These are phyloP conservation scores for Clathrospora elynae DNA, from an alignment of 2,329 filamentous ascomycete genomes.

Conservation along the genomic window DNA sequence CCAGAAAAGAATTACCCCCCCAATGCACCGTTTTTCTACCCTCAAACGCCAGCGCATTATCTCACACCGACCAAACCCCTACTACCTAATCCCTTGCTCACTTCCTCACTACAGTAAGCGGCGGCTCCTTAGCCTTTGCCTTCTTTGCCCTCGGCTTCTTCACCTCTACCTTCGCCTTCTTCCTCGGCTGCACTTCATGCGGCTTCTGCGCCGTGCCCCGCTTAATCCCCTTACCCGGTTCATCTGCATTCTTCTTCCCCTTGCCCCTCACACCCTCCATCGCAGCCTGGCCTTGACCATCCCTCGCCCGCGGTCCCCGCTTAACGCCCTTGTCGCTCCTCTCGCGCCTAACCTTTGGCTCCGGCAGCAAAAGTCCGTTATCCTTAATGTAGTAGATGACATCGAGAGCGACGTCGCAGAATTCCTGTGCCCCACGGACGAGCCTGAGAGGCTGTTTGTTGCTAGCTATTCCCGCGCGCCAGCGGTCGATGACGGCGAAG, in stretches of 20 bases:
- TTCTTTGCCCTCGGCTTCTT: too few species aligned
- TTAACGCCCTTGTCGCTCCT: conserved; percentile 25
- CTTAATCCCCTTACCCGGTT: conserved; percentile 7
- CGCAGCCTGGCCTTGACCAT: not conserved
- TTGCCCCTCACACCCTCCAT: conserved; percentile 1
- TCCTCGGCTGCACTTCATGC: conserved; percentile 21
- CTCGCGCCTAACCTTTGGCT: conserved; percentile 15
- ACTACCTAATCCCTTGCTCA: too few species aligned
- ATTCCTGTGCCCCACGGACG: conserved; percentile 41
- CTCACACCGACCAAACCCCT: too few species aligned
- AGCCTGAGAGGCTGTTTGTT: conserved; percentile 21
- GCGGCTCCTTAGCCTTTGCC: too few species aligned
- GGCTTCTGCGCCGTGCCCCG: conserved; percentile 9
- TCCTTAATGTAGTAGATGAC: conserved; percentile 39
- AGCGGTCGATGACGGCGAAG: conserved; percentile 40
- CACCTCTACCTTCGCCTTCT: conserved; percentile 26
- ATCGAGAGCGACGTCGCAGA: conserved; percentile 41
- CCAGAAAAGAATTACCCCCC: too few species aligned
- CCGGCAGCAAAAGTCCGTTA: conserved; percentile 23
- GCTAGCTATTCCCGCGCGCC: conserved; percentile 30
- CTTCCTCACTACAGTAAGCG: too few species aligned
- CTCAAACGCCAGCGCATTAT: too few species aligned
- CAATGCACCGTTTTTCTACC: too few species aligned
- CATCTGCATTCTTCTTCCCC: conserved; percentile 4
- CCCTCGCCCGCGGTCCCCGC: conserved; percentile 13